Base-by-base conservation (phyloP, 805 yeast genomes). In the Pichia paraexigua region DNA sequence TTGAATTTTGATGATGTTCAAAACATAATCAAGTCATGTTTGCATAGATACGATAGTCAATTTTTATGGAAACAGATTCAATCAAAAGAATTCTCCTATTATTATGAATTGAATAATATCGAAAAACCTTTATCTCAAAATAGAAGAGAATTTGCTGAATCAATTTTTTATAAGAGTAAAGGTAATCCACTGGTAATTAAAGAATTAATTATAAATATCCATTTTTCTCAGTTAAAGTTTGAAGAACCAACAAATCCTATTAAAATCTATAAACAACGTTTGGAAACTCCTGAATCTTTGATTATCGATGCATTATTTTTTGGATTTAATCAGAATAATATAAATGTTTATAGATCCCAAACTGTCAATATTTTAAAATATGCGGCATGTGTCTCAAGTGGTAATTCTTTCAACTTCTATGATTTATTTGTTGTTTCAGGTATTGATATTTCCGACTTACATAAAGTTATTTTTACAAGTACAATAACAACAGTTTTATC, bases 311-410 rank as follows among this genome's bases (percentile, higher is more conserved):
- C 39, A 9, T n/a, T 35, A 35, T 35, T 35, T 35, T 35, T 35
- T 28, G 28, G 2, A 47, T 24, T 13, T 44, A 52, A 2, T 60
- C 58, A 44, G n/a, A 18, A 41, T 20, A 24, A 40, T 17, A 4
- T 46, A 47, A 30, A 12, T 2, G 18, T 18, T 4, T 43, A 30
- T 24, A 45, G 61, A 9, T 49, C 52, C 5, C 58, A 51, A 2
- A 53, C 48, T 5, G 21, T 45, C 8, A 42, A 50, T 13, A 57
- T 66, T 20, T 56, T 78, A 45, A 70, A 71, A 39, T 69, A 63
- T 56, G 78, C 78, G 2, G 71, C 77, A 1, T 68, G 78, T 25
- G 65, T 74, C 11, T 66, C 72, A 45, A 62, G 71, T 41, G 64
- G 72, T 50, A 62, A 68, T 35, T 53, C 67, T 28, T 71, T 76